Base-by-base conservation (phyloP, 306 rosid species). In the Gillenia trifoliata region DNA sequence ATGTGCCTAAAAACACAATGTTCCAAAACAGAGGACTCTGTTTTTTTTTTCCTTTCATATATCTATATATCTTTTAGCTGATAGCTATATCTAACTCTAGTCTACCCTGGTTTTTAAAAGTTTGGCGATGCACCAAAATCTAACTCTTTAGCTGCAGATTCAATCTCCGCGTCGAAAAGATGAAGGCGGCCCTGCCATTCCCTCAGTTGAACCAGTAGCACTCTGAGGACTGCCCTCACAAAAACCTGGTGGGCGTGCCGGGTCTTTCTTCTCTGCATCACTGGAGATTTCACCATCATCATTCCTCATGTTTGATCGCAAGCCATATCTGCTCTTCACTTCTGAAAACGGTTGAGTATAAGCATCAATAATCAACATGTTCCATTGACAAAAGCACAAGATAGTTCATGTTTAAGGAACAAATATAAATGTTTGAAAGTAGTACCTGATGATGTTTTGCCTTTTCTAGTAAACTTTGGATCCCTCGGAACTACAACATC, bases 401-500 rank as follows among this genome's bases (percentile, higher is more conserved):
- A 59, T 22, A 71, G 36, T 71, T 34, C 25, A 19, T 34, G 43
- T 71, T 55, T 36, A 54, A 71, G 52, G 11, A 55, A 26, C 10
- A 29, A 70, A 61, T 15, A 28, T 19, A 50, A 69, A 7, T 29
- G 55, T 28, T 50, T 69, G 2, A 13, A 60, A 60, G 3, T 40
- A 67, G 29, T 47, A 68, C 60, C 72, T 28, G 38, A 31, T 47
- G 41, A 26, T 30, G 45, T 26, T 50, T 69, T 19, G 54, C 17
- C 2, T 16, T 22, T 47, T 25, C 59, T 16, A 28, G 34, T 30
- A 70, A 65, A 41, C 40, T 63, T 40, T 55, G 77, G 50, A 57
- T 71, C 62, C 56, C 64, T 83, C 7, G 13, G 15, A 76, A 74
- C 67, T 34, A 64, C 76, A 7, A 23, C 6, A 73, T 84, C 89